Evolutionary conservation across 2,329 filamentous ascomycete genomes (phyloP).

Genomic region (Talaromyces sp.): DNA sequence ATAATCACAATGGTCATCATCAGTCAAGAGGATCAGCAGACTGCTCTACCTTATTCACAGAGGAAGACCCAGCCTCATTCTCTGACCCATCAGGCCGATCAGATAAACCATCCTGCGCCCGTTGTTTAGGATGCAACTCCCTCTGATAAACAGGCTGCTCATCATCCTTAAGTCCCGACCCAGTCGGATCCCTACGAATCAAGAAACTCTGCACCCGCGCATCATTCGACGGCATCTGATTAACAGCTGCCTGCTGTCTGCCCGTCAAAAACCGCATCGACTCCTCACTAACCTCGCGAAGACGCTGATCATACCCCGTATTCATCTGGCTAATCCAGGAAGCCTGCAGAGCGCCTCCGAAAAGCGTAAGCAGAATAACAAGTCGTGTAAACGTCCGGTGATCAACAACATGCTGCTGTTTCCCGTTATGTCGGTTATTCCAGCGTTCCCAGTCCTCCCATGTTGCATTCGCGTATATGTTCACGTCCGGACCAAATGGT

Average conservation of each 20-base stretch:
- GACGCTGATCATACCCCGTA: constrained; percentile 64
- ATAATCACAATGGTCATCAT: background rate
- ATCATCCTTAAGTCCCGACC: constrained; percentile 48
- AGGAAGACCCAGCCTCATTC: background rate
- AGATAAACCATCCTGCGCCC: background rate
- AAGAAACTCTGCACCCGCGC: constrained; percentile 78
- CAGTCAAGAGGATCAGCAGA: background rate
- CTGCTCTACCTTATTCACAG: background rate
- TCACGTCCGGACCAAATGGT: constrained; percentile 35
- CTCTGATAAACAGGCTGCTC: constrained; percentile 46
- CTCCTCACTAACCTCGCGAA: constrained; percentile 67
- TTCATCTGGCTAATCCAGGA: constrained; percentile 68
- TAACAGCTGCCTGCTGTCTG: constrained; percentile 55
- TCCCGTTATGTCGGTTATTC: constrained; percentile 59
- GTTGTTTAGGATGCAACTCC: constrained; percentile 29
- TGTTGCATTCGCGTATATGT: constrained; percentile 74
- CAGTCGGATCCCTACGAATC: constrained; percentile 66
- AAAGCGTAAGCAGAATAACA: constrained; percentile 68
- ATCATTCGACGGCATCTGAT: constrained; percentile 52
- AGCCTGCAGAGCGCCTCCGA: constrained; percentile 73
- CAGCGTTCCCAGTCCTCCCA: constrained; percentile 98
- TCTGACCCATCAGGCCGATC: background rate
- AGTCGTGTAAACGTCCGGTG: constrained; percentile 77
- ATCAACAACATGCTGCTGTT: constrained; percentile 62
- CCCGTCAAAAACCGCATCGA: constrained; percentile 60